These are phyloP conservation scores for Gardenia jasminoides DNA, from an alignment of 257 asterid species.

Conservation along the genomic window DNA sequence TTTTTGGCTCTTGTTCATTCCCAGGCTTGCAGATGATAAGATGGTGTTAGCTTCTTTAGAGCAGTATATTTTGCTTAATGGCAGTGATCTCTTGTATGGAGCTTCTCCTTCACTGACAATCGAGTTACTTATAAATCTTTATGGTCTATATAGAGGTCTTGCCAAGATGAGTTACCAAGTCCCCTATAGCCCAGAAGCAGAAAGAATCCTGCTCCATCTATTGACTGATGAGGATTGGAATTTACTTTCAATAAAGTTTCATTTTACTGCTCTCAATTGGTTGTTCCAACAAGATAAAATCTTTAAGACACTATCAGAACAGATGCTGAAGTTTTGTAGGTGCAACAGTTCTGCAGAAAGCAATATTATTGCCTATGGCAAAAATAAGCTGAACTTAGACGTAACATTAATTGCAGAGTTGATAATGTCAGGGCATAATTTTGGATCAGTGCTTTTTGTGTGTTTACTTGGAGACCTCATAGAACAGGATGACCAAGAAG, in stretches of 20 bases:
- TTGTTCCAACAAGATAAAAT: slow-evolving; percentile 89
- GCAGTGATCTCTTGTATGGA: slow-evolving; percentile 38
- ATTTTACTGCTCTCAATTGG: slow-evolving; percentile 72
- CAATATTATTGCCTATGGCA: slow-evolving; percentile 29
- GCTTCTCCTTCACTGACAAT: slow-evolving; percentile 45
- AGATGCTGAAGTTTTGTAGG: slow-evolving; percentile 65
- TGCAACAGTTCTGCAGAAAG: slow-evolving; percentile 32
- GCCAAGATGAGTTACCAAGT: slow-evolving; percentile 78
- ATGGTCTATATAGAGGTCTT: slow-evolving; percentile 74
- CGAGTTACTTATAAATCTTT: slow-evolving; percentile 57
- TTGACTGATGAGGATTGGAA: slow-evolving; percentile 73
- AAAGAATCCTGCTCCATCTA: slow-evolving; percentile 60
- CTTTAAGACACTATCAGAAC: slow-evolving; percentile 55
- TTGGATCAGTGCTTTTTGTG: slow-evolving; percentile 49
- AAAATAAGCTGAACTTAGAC: slow-evolving; percentile 38
- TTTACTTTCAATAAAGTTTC: slow-evolving; percentile 65
- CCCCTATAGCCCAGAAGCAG: slow-evolving; percentile 89
- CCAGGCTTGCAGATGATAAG: slow-evolving; percentile 83
- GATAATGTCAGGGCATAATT: slow-evolving; percentile 64
- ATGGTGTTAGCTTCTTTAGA: slow-evolving; percentile 84
- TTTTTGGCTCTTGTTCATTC: slow-evolving; percentile 3
- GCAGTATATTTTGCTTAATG: slow-evolving; percentile 81
- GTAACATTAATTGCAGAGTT: slow-evolving; percentile 58
- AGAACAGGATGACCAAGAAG: slow-evolving; percentile 45
- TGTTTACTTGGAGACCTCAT: slow-evolving; percentile 56